Conservation (phyloP, 106 monocot species). For the Dioscorea alata region DNA sequence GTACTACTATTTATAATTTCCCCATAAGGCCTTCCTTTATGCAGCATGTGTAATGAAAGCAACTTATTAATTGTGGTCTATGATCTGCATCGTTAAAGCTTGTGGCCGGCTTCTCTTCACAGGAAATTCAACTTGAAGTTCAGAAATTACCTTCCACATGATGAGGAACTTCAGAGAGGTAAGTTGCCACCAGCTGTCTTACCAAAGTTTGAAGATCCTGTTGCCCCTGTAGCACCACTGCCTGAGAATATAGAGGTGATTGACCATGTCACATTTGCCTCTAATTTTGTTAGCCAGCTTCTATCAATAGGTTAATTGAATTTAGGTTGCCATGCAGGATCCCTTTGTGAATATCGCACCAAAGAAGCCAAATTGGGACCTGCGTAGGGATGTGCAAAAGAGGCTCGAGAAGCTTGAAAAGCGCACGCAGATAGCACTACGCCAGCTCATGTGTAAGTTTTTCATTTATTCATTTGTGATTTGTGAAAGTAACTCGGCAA, state of each 20-base stretch:
- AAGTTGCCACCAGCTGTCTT: slow-evolving; percentile 67
- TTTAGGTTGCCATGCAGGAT: slow-evolving; percentile 37
- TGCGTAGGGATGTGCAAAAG: slow-evolving; percentile 87
- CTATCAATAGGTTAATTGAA: not conserved
- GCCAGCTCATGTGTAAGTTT: slow-evolving; percentile 55
- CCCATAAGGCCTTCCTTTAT: not conserved
- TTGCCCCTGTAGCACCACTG: slow-evolving; percentile 35
- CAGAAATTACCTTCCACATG: slow-evolving; percentile 96
- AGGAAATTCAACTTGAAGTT: slow-evolving; percentile 76
- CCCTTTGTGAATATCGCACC: slow-evolving; percentile 97
- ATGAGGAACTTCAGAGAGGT: slow-evolving; percentile 81
- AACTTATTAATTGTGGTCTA: not conserved
- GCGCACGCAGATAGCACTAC: slow-evolving; percentile 89
- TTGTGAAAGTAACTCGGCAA: not conserved
- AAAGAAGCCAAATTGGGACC: slow-evolving; percentile 99
- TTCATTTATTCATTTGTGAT: not conserved
- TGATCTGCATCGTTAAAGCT: not conserved
- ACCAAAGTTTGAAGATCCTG: slow-evolving; percentile 94
- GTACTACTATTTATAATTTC: not conserved
- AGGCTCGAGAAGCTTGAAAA: slow-evolving; percentile 92
- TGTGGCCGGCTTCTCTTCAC: not conserved
- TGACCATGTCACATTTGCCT: not conserved
- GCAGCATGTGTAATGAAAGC: not conserved
- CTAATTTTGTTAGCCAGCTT: no score
- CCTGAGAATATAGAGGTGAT: slow-evolving; percentile 68